These are phyloP conservation scores for Porodaedalea pini DNA, from an alignment of 1,284 basidiomycete species.

Conservation along the genomic window DNA sequence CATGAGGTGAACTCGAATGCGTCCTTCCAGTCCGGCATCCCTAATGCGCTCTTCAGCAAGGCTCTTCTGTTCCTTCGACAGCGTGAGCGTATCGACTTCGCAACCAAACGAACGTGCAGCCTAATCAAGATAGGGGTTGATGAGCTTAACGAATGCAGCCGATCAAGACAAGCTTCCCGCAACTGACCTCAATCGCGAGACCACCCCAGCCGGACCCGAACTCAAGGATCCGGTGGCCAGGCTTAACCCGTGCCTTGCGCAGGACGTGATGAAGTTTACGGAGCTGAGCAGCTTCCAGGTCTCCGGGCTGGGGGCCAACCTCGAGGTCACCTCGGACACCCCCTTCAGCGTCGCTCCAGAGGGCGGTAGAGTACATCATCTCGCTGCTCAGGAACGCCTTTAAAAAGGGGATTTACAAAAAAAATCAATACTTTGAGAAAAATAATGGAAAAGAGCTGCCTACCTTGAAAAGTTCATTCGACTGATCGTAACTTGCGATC, in stretches of 20 bases:
- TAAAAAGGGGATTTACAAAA: no score
- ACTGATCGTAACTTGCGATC: slow-evolving; percentile 87
- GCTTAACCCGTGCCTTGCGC: slow-evolving; percentile 67
- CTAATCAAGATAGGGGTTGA: slow-evolving; percentile 31
- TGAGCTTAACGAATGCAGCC: neutral
- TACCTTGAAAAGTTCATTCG: slow-evolving; percentile 76
- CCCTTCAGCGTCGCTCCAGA: slow-evolving; percentile 73
- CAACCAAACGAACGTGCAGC: slow-evolving; percentile 69
- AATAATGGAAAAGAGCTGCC: slow-evolving; percentile 19
- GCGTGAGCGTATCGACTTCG: slow-evolving; percentile 83
- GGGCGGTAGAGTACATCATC: slow-evolving; percentile 91
- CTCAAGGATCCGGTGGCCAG: slow-evolving; percentile 79
- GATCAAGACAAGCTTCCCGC: slow-evolving; percentile 1
- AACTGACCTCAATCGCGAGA: slow-evolving; percentile 78
- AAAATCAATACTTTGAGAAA: neutral
- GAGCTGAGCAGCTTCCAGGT: slow-evolving; percentile 78
- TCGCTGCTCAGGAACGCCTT: slow-evolving; percentile 80
- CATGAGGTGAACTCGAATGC: slow-evolving; percentile 79
- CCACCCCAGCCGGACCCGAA: slow-evolving; percentile 94
- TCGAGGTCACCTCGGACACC: slow-evolving; percentile 65
- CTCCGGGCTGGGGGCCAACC: slow-evolving; percentile 48
- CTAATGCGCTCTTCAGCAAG: slow-evolving; percentile 81
- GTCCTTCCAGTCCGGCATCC: slow-evolving; percentile 64
- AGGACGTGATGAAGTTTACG: slow-evolving; percentile 82
- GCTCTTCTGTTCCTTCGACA: slow-evolving; percentile 82